phyloP scores from a whole-genome alignment of 805 yeast genomes.

The Suhomyces kilbournensis region DNA sequence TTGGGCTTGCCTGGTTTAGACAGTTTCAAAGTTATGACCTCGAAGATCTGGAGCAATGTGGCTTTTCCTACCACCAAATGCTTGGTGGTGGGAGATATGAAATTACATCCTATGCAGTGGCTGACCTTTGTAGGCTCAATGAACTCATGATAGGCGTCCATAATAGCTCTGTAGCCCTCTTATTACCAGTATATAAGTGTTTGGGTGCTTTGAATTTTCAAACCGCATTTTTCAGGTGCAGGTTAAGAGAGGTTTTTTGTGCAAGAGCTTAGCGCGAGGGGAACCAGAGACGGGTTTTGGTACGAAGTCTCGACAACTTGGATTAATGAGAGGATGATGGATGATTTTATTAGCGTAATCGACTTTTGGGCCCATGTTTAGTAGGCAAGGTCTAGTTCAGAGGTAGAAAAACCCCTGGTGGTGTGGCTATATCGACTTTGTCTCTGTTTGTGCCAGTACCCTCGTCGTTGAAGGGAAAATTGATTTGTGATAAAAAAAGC shows the following conservation, averaged over 20 bases:
- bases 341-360: neutral
- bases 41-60: conserved; percentile 62
- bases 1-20: conserved; percentile 18
- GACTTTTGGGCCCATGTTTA: neutral
- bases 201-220: neutral
- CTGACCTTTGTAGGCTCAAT: conserved; percentile 72
- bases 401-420: neutral
- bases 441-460: neutral
- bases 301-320: neutral
- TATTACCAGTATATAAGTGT: no score
- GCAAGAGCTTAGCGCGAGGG: conserved; percentile 1
- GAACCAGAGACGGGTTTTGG: neutral
- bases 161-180: no score
- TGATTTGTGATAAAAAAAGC: neutral
- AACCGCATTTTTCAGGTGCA: conserved; percentile 1
- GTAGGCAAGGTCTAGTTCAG: neutral
- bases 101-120: conserved; percentile 54
- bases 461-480: conserved; percentile 5
- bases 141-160: conserved; percentile 77
- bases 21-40: conserved; percentile 28
- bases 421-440: neutral
- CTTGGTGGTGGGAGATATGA: conserved; percentile 41
- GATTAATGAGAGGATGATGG: no score
- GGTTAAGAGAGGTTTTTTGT: conserved; percentile 6
- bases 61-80: conserved; percentile 72